phyloP scores from a whole-genome alignment of 768 basidiomycete genomes.

The Pisolithus microcarpus region DNA sequence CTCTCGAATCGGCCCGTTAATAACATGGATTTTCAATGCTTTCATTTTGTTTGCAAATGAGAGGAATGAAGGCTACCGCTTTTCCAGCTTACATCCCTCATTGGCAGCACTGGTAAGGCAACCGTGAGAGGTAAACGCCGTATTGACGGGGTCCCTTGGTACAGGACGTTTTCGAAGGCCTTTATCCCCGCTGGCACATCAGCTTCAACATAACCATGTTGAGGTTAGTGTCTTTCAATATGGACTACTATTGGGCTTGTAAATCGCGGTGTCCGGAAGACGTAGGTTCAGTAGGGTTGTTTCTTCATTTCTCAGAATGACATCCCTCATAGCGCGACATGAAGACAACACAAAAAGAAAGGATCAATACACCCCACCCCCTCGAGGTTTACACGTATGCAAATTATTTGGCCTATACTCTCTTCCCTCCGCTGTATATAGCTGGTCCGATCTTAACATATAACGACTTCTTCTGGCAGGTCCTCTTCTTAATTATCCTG shows the following conservation, averaged over 20 bases:
- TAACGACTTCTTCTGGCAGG: slow-evolving; percentile 95
- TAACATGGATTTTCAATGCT: slow-evolving; percentile 77
- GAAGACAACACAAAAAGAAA: slow-evolving; percentile 49
- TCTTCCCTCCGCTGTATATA: slow-evolving; percentile 92
- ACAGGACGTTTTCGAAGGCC: slow-evolving; percentile 62
- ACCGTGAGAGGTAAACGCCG: background rate
- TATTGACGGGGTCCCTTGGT: slow-evolving; percentile 6
- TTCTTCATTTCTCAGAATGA: slow-evolving; percentile 3
- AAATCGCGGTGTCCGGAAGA: slow-evolving; percentile 32
- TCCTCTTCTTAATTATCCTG: slow-evolving; percentile 25
- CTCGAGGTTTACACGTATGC: slow-evolving; percentile 53
- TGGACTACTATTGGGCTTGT: slow-evolving; percentile 89
- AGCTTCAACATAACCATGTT: slow-evolving; percentile 96
- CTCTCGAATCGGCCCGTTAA: slow-evolving; percentile 39
- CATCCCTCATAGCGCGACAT: slow-evolving; percentile 19
- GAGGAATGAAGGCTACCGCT: slow-evolving; percentile 64
- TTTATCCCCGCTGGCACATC: slow-evolving; percentile 89
- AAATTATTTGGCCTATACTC: slow-evolving; percentile 76
- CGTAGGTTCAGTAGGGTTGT: slow-evolving; percentile 26
- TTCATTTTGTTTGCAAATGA: slow-evolving; percentile 73
- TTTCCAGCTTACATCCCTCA: slow-evolving; percentile 45
- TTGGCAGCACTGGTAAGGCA: slow-evolving; percentile 56
- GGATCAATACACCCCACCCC: slow-evolving; percentile 49
- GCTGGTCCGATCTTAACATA: slow-evolving; percentile 95
- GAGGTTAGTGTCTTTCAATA: slow-evolving; percentile 83